Base-by-base conservation (phyloP, 2,329 filamentous ascomycete species). In the Xylariaceae sp. region DNA sequence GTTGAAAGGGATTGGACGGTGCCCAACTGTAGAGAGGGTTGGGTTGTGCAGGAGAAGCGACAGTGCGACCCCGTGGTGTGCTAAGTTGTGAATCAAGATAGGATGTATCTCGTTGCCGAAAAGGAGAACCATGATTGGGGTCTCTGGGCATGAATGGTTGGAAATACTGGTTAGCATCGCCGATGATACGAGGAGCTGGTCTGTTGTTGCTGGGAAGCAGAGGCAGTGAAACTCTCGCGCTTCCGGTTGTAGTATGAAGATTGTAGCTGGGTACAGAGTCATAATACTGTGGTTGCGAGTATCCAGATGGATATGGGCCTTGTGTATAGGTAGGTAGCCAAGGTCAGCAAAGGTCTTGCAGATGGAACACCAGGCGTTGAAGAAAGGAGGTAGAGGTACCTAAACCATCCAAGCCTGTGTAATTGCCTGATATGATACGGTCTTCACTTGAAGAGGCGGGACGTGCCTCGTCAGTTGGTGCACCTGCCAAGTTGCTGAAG, bases 141-240 rank as follows among this genome's bases (percentile, higher is more conserved):
- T 54, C 50, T 19, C 45, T 56, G 1, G 40, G 27, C 14, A 45
- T 12, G 23, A 55, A 55, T 4, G 56, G 50, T 21, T 54, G 53
- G 37, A 64, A 65, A 43, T 65, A 56, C 45, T 60, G 61, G 22
- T 61, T 64, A 12, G 62, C 61, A 53, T 64, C 62, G 17, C 57
- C 56, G 6, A 64, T 20, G 5, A 64, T 51, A 17, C 59, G 60
- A 33, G n/a, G n/a, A n/a, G 40, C 43, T 34, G 49, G 51, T 17
- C 50, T 48, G 32, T 36, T 49, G 16, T 44, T 40, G 20, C 37
- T 40, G 10, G 45, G 34, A 34, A 34, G 40, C 12, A 48, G 37
- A 5, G 59, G 54, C 6, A 61, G 42, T 2, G 60, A 60, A 25
- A 57, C n/a, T n/a, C n/a, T n/a, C n/a, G n/a, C n/a, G n/a, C n/a